These are phyloP conservation scores for Phytophthora capsici DNA, from an alignment of 352 stramenopile genomes.

Conservation along the genomic window DNA sequence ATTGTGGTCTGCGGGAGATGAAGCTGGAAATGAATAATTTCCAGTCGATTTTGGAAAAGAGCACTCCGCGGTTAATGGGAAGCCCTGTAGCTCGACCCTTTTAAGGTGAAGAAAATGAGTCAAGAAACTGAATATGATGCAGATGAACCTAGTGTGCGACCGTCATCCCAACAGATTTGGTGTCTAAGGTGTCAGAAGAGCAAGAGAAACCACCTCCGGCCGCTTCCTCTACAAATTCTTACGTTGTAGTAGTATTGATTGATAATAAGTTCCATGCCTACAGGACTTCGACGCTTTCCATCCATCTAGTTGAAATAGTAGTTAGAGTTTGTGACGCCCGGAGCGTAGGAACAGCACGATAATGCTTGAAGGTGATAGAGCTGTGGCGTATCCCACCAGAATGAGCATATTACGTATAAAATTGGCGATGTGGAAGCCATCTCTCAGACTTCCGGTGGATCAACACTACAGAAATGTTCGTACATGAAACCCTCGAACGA, in stretches of 20 bases:
- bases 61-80: conserved; percentile 47
- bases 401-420: conserved; percentile 65
- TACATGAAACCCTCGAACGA: conserved; percentile 88
- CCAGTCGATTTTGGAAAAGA: conserved; percentile 68
- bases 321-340: conserved; percentile 27
- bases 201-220: neutral
- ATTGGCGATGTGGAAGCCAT: conserved; percentile 65
- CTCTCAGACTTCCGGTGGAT: conserved; percentile 27
- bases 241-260: conserved; percentile 20
- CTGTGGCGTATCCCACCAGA: conserved; percentile 47
- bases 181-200: neutral
- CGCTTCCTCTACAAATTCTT: neutral
- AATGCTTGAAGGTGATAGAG: conserved; percentile 51
- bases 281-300: neutral
- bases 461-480: conserved; percentile 62
- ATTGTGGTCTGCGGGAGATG: conserved; percentile 84
- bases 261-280: conserved; percentile 6
- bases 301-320: no score
- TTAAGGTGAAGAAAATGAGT: conserved; percentile 14
- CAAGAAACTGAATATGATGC: conserved; percentile 12
- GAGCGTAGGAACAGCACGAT: conserved; percentile 39
- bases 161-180: neutral
- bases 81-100: conserved; percentile 36
- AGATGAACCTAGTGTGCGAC: conserved; percentile 25
- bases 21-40: conserved; percentile 80